A percentile compares a stretch with the other conserved stretches of the same genome.
phyloP scores from a whole-genome alignment of 306 rosid genomes.

The Vachellia collinsii region DNA sequence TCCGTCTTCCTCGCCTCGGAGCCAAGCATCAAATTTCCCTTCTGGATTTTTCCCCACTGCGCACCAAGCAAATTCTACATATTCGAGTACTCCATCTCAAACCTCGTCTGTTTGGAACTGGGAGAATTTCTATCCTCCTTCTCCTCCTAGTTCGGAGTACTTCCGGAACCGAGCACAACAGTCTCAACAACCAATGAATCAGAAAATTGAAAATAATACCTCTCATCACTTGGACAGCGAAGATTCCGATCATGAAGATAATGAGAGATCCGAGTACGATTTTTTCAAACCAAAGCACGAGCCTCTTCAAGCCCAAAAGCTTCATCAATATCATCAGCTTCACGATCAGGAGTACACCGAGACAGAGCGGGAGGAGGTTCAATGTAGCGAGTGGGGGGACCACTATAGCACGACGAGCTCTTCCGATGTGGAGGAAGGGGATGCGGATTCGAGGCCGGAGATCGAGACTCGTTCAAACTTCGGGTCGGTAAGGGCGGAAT shows the following conservation, averaged over 20 bases:
- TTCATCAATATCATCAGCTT: slow-evolving; percentile 10
- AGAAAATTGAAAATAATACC: background rate
- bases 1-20: slow-evolving; percentile 59
- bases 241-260: slow-evolving; percentile 38
- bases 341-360: slow-evolving; percentile 55
- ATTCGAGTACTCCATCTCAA: slow-evolving; percentile 91
- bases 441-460: slow-evolving; percentile 71
- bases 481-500: slow-evolving; percentile 53
- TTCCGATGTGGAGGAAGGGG: slow-evolving; percentile 60
- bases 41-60: slow-evolving; percentile 63
- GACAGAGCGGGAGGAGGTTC: slow-evolving; percentile 90
- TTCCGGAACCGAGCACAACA: slow-evolving; percentile 46
- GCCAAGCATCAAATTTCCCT: slow-evolving; percentile 58
- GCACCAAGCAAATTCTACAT: slow-evolving; percentile 65
- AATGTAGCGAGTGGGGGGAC: slow-evolving; percentile 97
- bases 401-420: slow-evolving; percentile 80
- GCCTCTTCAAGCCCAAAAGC: slow-evolving; percentile 4
- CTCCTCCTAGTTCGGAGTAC: slow-evolving; percentile 90
- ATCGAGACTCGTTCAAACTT: slow-evolving; percentile 71
- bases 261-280: slow-evolving; percentile 62
- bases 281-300: slow-evolving; percentile 41
- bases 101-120: slow-evolving; percentile 95
- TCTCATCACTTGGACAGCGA: slow-evolving; percentile 18
- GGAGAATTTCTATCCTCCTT: slow-evolving; percentile 95
- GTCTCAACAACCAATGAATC: slow-evolving; percentile 28